Evolutionary conservation across 768 basidiomycete genomes (phyloP).

Genomic region (Trametes cinnabarina): DNA sequence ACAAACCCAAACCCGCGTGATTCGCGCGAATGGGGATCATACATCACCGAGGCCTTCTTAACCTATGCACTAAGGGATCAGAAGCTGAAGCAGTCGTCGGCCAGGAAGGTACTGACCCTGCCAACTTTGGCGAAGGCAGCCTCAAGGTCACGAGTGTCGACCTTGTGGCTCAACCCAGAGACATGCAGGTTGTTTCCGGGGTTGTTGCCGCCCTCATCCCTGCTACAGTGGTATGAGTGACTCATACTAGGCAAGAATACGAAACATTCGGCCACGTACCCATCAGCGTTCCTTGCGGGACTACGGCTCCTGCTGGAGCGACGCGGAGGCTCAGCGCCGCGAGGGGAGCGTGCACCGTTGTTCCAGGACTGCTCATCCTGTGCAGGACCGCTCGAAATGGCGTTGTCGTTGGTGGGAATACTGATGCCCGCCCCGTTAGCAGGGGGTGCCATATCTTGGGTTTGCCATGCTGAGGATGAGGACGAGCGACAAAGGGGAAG

Average conservation of each 20-base stretch:
- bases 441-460: constrained; percentile 75
- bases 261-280: constrained; percentile 38
- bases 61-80: no score
- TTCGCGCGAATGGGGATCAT: constrained; percentile 64
- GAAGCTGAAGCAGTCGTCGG: neutral
- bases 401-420: constrained; percentile 56
- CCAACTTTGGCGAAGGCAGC: constrained; percentile 87
- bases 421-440: constrained; percentile 52
- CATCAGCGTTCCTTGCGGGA: constrained; percentile 54
- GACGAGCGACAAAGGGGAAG: constrained; percentile 34
- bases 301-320: constrained; percentile 80
- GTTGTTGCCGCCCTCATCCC: constrained; percentile 42
- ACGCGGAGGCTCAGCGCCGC: constrained; percentile 52
- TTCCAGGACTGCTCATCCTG: constrained; percentile 62
- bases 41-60: constrained; percentile 60
- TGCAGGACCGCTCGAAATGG: constrained; percentile 49
- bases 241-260: neutral
- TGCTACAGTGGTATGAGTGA: neutral
- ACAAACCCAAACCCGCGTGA: constrained; percentile 90
- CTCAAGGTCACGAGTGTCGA: constrained; percentile 86
- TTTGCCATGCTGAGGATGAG: constrained; percentile 71
- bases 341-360: constrained; percentile 42
- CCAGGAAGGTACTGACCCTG: constrained; percentile 50
- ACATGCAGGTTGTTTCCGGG: constrained; percentile 68
- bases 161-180: constrained; percentile 54